Percentiles rank a stretch among this genome's conserved stretches.
Conservation (phyloP, 306 rosid species). For the Vigna trinervia region DNA sequence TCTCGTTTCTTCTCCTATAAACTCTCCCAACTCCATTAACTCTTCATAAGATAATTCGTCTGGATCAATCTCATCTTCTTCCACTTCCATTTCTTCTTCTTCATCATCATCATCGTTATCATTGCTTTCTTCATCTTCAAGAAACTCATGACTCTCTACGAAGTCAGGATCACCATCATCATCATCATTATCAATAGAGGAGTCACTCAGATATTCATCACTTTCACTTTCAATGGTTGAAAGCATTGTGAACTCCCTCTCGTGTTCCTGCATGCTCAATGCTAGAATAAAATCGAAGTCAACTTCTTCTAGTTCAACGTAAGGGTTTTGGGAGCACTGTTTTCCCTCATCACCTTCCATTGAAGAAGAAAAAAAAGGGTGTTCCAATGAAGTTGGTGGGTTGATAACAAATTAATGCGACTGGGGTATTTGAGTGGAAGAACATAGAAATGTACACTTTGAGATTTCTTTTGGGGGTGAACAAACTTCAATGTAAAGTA, state of each 20-base stretch:
- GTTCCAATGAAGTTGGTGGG: conserved; percentile 23
- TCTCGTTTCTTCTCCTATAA: conserved; percentile 78
- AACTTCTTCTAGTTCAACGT: conserved; percentile 62
- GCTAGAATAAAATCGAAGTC: conserved; percentile 64
- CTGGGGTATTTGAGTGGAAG: conserved; percentile 48
- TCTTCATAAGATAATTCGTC: conserved; percentile 88
- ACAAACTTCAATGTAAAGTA: conserved; percentile 68
- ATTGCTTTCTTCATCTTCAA: conserved; percentile 52
- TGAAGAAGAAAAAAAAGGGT: conserved; percentile 30
- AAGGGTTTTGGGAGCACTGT: conserved; percentile 60
- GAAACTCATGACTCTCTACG: conserved; percentile 48
- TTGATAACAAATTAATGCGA: conserved; percentile 34
- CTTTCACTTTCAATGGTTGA: conserved; percentile 62
- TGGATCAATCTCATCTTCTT: conserved; percentile 62
- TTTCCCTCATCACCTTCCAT: conserved; percentile 65
- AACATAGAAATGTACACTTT: not conserved
- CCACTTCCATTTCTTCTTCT: conserved; percentile 54
- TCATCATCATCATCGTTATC: conserved; percentile 38
- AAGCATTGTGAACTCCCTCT: conserved; percentile 49
- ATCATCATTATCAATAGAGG: conserved; percentile 40
- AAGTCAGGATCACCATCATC: conserved; percentile 47
- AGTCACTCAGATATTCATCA: conserved; percentile 42
- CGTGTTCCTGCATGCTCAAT: conserved; percentile 70
- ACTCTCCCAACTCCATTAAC: conserved; percentile 72
- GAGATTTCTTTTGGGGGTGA: conserved; percentile 50